Percentiles rank a stretch among this genome's conserved stretches.
These are phyloP conservation scores for Massariosphaeria phaeospora DNA, from an alignment of 495 filamentous ascomycete genomes.

Conservation along the genomic window DNA sequence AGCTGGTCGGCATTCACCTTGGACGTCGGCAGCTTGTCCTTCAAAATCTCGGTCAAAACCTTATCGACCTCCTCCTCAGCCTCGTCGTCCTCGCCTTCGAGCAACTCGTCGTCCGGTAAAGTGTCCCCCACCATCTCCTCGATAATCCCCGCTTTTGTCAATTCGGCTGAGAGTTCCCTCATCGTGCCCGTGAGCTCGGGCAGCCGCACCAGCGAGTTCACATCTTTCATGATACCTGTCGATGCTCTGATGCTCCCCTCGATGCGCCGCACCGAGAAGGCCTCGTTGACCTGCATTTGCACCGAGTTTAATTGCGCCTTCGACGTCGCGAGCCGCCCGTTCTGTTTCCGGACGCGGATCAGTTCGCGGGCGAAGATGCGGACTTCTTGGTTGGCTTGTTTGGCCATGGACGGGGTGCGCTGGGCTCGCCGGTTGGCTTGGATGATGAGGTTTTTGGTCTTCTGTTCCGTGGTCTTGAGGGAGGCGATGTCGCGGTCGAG, in stretches of 20 bases:
- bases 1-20: slow-evolving; percentile 44
- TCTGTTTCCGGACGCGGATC: slow-evolving; percentile 72
- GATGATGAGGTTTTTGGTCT: slow-evolving; percentile 81
- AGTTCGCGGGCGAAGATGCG: slow-evolving; percentile 86
- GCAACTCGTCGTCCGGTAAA: slow-evolving; percentile 63
- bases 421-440: slow-evolving; percentile 72
- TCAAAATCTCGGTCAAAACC: slow-evolving; percentile 81
- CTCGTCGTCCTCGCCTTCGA: slow-evolving; percentile 82
- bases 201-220: slow-evolving; percentile 77
- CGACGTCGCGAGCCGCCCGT: slow-evolving; percentile 66
- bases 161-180: slow-evolving; percentile 78
- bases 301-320: slow-evolving; percentile 92
- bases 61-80: slow-evolving; percentile 89
- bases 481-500: slow-evolving; percentile 86
- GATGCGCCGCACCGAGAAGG: slow-evolving; percentile 92
- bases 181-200: slow-evolving; percentile 87
- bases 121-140: slow-evolving; percentile 93
- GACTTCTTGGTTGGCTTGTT: slow-evolving; percentile 70
- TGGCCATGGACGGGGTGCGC: slow-evolving; percentile 66
- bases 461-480: slow-evolving; percentile 69
- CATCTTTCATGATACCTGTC: slow-evolving; percentile 94
- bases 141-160: slow-evolving; percentile 92
- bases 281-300: slow-evolving; percentile 96
- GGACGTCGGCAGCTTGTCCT: slow-evolving; percentile 69
- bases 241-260: slow-evolving; percentile 83